Evolutionary conservation across 2,329 filamentous ascomycete species (phyloP), one percentile per base, ranked within the genome.

Genomic region (Thielaviopsis euricoi): DNA sequence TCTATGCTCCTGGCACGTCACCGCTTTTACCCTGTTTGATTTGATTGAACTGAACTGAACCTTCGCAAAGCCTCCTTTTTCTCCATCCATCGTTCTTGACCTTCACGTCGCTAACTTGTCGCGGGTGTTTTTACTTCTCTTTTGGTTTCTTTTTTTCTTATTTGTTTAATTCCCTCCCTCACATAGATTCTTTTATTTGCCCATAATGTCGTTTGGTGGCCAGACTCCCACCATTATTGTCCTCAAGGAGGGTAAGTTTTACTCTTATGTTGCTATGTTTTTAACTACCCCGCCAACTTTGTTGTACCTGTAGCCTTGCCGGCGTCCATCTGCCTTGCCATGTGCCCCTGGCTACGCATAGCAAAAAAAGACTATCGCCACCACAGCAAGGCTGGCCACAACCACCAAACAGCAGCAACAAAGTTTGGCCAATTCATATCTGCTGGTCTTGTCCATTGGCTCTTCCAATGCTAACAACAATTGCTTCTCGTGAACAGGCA

Each of bases 171-270:
- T 58, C 29, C 43, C 52, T 13, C 37, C 17, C 52, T n/a, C 37
- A 13, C 54, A 43, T 22, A 52, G 22, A 48, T 19, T 52, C n/a
- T 33, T 33, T 33, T 33, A 33, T 53, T 26, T 57, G 52, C 55
- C 63, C 69, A 77, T 67, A 65, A 95, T 96, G 90, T 94, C 90
- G 71, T 96, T 96, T 77, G 89, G 89, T 76, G 90, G 90, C 71
- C 91, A 96, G 75, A 93, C 91, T 70, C 91, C 91, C 71, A 96
- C 91, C 66, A 96, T 96, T 71, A 89, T 97, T 73, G 90, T 97
- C 77, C 82, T 97, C 69, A 94, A 93, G 77, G 91, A 96, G 79
- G 90, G 90, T 94, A 70, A 71, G 85, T 58, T 46, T 46, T 78
- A 33, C 12, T 33, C 3, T 33, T 6, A 6, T 33, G 29, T 33